Base-by-base conservation (phyloP, 2,329 filamentous ascomycete species). In the Thyridium curvatum region DNA sequence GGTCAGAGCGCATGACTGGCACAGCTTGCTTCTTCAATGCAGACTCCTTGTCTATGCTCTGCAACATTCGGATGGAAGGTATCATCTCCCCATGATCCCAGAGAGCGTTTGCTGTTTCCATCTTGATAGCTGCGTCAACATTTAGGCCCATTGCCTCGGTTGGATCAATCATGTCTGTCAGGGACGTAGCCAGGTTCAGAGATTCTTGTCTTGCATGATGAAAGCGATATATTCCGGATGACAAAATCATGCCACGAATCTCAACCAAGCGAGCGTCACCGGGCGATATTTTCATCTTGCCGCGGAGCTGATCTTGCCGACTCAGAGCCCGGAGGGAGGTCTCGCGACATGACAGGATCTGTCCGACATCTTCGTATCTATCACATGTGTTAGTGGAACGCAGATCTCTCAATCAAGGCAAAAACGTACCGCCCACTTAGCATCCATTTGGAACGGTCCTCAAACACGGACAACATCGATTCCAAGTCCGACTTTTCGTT, bases 21-120 rank as follows among this genome's bases (percentile, higher is more conserved):
- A 94, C 78, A 1, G 77, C 77, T 56, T 94, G 86, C 41, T 75
- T 78, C 39, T 77, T 77, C 3, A 86, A 60, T 18, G 78, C 71
- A 30, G 72, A 68, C 37, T 77, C 70, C 32, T 71, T 66, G 39
- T 84, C 75, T 10, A 96, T 72, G 32, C 78, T 74, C 52, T 91
- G 84, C 15, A 97, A 76, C 74, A 97, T 90, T 30, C 82, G 77
- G 43, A 98, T 95, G 0, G 93, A 95, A 0, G 86, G 79, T 15
- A 83, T 79, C 68, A 87, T 86, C 59, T 98, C 91, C 12, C 89
- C 89, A 55, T 95, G 85, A 45, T 94, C 88, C 91, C 93, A 98
- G 1, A 98, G 68, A 7, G 94, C 88, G 52, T 85, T 88, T 10
- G 94, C 90, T 8, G 86, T 78, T 58, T 97, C 93, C 39, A 91